Base-by-base conservation (phyloP, 441 rosid genomes). In the Adansonia madagascariensis region DNA sequence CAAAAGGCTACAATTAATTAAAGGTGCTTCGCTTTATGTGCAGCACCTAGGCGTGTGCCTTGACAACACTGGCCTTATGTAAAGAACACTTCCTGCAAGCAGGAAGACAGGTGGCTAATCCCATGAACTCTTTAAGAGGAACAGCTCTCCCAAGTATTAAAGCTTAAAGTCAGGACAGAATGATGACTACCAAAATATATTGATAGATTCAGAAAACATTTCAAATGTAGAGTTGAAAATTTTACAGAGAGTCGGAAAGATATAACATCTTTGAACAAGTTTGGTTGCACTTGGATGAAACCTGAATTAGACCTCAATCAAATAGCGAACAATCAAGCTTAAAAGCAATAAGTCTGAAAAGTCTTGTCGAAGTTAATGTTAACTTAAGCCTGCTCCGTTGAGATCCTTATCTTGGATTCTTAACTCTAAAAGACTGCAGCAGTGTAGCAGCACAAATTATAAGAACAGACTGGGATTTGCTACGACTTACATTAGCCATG, bases 401-500 rank as follows among this genome's bases (percentile, higher is more conserved):
- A 73, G 20, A 49, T 43, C 41, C 46, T 31, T n/a, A 49, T 24
- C 20, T 71, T 14, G 7, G 3, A n/a, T n/a, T 17, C 31, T 39
- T 17, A 35, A 56, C 31, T 24, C 27, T 41, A 44, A 57, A 77
- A 31, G 15, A 24, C 15, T 27, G 31, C 31, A 27, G 31, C 31
- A 27, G 31, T 50, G 14, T 31, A 62, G 12, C 39, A 49, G 17
- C 39, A 74, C 50, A 52, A 68, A 18, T n/a, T 68, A 46, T n/a
- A 15, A 10, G 65, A 53, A 15, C 53, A 59, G 22, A 20, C 22
- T 18, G 39, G 80, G 71, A 74, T 12, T 49, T 10, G 59, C 22
- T 14, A 35, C 49, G 41, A 67, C 81, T 69, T 85, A 91, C 94
- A 57, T 86, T 81, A 60, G 92, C 87, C 95, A 93, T 93, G 79